Base-by-base conservation (phyloP, 2,329 filamentous ascomycete genomes). In the Aspergillus terreus region DNA sequence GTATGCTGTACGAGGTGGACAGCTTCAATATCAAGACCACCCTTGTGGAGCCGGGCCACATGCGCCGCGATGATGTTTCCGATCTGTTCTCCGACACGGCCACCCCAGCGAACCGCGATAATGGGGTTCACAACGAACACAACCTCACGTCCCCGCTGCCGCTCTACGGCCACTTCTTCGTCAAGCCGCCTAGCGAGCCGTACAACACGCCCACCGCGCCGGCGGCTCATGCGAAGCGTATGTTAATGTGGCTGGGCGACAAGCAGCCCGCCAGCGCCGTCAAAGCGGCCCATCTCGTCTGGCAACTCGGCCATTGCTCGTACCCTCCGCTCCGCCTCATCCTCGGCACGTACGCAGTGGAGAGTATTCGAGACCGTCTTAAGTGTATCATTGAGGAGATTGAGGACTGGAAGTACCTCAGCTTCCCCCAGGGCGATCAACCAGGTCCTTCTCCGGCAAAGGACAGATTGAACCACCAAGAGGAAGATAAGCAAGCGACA, bases 1-100 rank as follows among this genome's bases (percentile, higher is more conserved):
- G 90, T 14, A 92, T 99, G 88, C 80, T 96, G 14, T 97, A 97
- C 71, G 94, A 99, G 69, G 86, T 95, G 35, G 92, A 96, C 58
- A 76, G 79, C 0, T 96, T 95, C 73, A 92, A 94, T 66, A 88
- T 97, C 70, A 96, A 95, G 71, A 90, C 90, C 0, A 96, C 92
- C 2, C 80, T 99, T 5, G 92, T 97, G 0, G 90, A 96, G 64
- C 92, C 92, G 1, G 92, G 92, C 0, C 82, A 96, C 58, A 88
- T 96, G 57, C 81, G 92, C 5, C 82, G 92, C 5, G 92, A 97
- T 69, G 92, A 97, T 54, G 59, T 66, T 4, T 61, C 55, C 2
- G 66, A 69, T 48, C 49, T 70, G 9, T 59, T 69, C n/a, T 67
- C 68, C 4, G 58, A 65, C 17, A 58, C 61, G 6, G 54, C 62